These are phyloP conservation scores for Linum lewisii DNA, from an alignment of 345 rosid genomes.

Conservation along the genomic window DNA sequence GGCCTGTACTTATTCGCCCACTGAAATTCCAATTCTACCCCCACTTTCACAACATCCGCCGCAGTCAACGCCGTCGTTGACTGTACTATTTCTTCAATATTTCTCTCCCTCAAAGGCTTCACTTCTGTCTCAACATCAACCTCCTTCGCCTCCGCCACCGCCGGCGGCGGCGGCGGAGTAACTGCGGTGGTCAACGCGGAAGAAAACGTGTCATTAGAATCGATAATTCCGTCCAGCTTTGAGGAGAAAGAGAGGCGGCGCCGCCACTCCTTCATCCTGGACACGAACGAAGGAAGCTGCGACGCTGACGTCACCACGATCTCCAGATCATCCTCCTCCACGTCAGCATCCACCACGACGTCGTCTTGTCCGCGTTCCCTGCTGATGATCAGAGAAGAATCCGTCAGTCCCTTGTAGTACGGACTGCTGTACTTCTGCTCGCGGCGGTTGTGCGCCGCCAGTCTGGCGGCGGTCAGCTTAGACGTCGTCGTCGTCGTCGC, in stretches of 20 bases:
- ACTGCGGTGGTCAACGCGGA: too few relatives aligned
- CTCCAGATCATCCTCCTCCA: conserved; percentile 9
- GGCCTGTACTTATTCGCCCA: conserved; percentile 49
- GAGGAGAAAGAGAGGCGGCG: conserved; percentile 22
- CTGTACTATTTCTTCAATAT: conserved; percentile 7
- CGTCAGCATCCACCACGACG: conserved; percentile 24
- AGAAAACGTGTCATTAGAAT: too few relatives aligned
- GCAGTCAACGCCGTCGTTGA: background rate
- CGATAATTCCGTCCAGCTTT: background rate
- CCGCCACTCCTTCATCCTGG: conserved; percentile 31
- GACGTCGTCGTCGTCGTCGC: conserved; percentile 20
- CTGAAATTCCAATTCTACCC: conserved; percentile 15
- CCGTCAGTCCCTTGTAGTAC: conserved; percentile 42
- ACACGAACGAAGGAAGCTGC: conserved; percentile 19
- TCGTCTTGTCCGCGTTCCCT: conserved; percentile 11
- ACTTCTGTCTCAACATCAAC: conserved; percentile 1
- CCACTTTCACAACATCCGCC: background rate
- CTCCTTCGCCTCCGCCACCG: too few relatives aligned
- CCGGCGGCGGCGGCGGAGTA: too few relatives aligned
- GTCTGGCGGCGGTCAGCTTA: conserved; percentile 34
- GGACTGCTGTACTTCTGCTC: conserved; percentile 39
- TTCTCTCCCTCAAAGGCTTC: conserved; percentile 79
- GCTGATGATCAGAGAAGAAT: conserved; percentile 27
- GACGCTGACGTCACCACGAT: conserved; percentile 12
- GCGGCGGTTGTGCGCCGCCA: conserved; percentile 36